Base-by-base conservation (phyloP, 2,329 filamentous ascomycete genomes). In the Ophiostoma piceae region DNA sequence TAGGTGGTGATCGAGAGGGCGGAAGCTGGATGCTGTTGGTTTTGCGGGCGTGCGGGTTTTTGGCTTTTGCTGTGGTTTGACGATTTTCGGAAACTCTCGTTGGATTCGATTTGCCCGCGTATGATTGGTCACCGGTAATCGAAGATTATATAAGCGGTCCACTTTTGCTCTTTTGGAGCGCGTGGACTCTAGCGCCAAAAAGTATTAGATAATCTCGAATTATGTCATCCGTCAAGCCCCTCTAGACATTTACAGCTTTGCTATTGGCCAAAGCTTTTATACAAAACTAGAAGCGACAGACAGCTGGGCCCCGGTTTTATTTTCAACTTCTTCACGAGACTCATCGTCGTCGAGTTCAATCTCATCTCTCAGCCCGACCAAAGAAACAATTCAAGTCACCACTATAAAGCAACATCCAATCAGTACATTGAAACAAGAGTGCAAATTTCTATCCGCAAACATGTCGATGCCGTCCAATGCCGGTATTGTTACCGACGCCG, bases 401-500 rank as follows among this genome's bases (percentile, higher is more conserved):
- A 67, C 11, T 62, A 16, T 29, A 29, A 8, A 22, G 3, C 64
- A 29, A 66, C 43, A 57, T 7, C 39, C 26, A 19, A 7, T 11
- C 3, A 6, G 37, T n/a, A n/a, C 2, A n/a, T 54, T 19, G 60
- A 37, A 11, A 7, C 9, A 12, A 14, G 22, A 22, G n/a, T 16
- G 16, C n/a, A 9, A 12, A 29, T 29, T 4, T 22, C 51, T 26
- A 26, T 57, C 26, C 26, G 60, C 22, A 37, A 66, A 6, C n/a
- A 66, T 66, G 65, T 39, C 71, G 47, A 67, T 72, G 66, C 71
- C 72, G 19, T 72, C 73, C n/a, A 88, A 85, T 67, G 83, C 92
- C 57, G 91, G 91, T 74, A 94, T 94, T 77, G 90, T 94, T 75
- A 90, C 90, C 68, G 89, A 94, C 77, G 86, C 88, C 67, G 91